Evolutionary conservation across 345 rosid genomes (phyloP).

Genomic region (Carallia brachiata): DNA sequence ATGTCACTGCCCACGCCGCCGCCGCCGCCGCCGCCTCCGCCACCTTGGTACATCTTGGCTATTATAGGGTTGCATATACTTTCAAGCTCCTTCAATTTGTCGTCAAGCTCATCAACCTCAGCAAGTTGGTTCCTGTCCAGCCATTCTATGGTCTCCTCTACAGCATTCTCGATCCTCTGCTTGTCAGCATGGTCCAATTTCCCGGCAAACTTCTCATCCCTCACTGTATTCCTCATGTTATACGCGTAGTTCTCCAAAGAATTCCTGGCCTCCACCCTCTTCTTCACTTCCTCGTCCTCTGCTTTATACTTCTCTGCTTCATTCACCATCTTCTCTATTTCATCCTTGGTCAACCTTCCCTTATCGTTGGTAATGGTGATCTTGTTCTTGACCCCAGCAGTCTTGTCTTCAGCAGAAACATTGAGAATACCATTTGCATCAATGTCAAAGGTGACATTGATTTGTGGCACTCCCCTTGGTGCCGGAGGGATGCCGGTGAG

Average conservation of each 20-base stretch:
- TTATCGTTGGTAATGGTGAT: slow-evolving; percentile 17
- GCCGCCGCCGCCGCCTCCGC: background rate
- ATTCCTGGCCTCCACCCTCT: slow-evolving; percentile 15
- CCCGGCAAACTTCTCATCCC: slow-evolving; percentile 11
- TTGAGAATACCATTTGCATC: slow-evolving; percentile 9
- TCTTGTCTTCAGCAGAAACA: slow-evolving; percentile 14
- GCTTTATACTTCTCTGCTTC: slow-evolving; percentile 13
- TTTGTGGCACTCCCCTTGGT: slow-evolving; percentile 7
- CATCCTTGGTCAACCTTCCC: slow-evolving; percentile 12
- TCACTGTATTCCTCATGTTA: slow-evolving; percentile 12
- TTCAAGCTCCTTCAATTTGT: slow-evolving; percentile 14
- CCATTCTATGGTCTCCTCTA: slow-evolving; percentile 6
- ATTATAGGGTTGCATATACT: slow-evolving; percentile 10
- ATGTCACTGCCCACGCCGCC: slow-evolving; percentile 9
- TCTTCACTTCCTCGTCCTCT: slow-evolving; percentile 10
- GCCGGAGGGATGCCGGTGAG: slow-evolving; percentile 3
- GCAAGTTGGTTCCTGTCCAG: slow-evolving; percentile 16
- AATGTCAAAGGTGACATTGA: slow-evolving; percentile 10
- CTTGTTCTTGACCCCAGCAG: slow-evolving; percentile 17
- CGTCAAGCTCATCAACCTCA: slow-evolving; percentile 13
- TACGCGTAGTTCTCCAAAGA: slow-evolving; percentile 7
- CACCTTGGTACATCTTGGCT: slow-evolving; percentile 9
- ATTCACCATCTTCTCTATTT: slow-evolving; percentile 10
- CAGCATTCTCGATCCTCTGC: slow-evolving; percentile 10
- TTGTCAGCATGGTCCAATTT: slow-evolving; percentile 1